A percentile compares a stretch with the other conserved stretches of the same genome.
Evolutionary conservation across 208 protist genomes (phyloP).

Genomic region (Leishmania major): DNA sequence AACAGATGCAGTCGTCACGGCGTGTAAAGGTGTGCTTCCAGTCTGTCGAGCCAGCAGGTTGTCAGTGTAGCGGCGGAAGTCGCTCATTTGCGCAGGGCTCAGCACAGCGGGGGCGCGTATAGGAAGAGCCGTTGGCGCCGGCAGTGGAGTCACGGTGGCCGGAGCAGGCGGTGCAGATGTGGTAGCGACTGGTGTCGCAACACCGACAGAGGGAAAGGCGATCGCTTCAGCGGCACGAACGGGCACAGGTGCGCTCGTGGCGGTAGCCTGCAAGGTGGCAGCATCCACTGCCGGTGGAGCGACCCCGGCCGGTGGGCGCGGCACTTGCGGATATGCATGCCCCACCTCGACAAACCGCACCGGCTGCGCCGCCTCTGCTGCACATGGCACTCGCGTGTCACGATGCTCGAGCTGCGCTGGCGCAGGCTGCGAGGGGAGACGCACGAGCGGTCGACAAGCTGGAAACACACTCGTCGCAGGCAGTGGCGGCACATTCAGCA

Average conservation of each 20-base stretch:
- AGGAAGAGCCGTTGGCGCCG: not conserved
- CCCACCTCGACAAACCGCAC: not conserved
- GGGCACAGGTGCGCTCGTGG: not conserved
- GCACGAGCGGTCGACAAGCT: conserved; percentile 49
- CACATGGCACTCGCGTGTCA: too few species aligned
- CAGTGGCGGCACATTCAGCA: conserved; percentile 46
- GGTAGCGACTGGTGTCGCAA: not conserved
- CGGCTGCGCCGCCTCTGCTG: not conserved
- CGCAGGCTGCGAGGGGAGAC: conserved; percentile 7
- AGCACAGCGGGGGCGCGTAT: conserved; percentile 11
- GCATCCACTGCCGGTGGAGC: conserved; percentile 27
- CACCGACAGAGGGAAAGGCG: not conserved
- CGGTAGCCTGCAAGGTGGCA: conserved; percentile 4
- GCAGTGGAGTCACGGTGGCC: conserved; percentile 3
- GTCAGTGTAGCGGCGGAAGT: conserved; percentile 72
- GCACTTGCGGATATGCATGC: conserved; percentile 23
- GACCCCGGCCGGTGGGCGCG: conserved; percentile 8
- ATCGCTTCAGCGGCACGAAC: not conserved
- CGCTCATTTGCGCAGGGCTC: conserved; percentile 39
- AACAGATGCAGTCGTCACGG: not conserved
- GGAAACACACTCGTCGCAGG: conserved; percentile 65
- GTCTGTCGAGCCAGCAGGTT: conserved; percentile 44
- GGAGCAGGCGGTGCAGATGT: conserved; percentile 7
- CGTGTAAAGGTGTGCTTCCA: conserved; percentile 11
- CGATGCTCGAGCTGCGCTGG: not conserved